phyloP scores from a whole-genome alignment of 805 yeast species.

The Yarrowia alimentaria region DNA sequence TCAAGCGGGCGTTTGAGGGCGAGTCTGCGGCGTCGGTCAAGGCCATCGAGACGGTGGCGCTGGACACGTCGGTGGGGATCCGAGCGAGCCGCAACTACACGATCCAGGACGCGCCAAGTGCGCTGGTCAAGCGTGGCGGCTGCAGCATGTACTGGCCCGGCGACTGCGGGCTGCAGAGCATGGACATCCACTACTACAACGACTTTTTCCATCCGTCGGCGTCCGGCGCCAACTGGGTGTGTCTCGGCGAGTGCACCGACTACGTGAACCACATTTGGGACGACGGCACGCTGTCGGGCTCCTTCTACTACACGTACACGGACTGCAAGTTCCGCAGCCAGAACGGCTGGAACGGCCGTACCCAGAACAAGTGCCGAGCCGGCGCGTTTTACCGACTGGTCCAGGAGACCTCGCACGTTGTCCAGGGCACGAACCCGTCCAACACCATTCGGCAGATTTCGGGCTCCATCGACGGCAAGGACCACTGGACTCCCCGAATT shows the following conservation, averaged over 20 bases:
- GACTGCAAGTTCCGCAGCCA: constrained; percentile 19
- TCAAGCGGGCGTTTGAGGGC: constrained; percentile 7
- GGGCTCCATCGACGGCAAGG: constrained; percentile 4
- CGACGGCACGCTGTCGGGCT: constrained; percentile 73
- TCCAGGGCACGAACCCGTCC: constrained; percentile 10
- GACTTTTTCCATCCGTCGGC: constrained; percentile 16
- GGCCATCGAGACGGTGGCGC: constrained; percentile 1
- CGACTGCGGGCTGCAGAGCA: not conserved
- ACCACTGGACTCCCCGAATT: constrained; percentile 21
- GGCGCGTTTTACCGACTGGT: constrained; percentile 10
- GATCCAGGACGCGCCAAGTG: no score
- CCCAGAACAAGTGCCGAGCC: constrained; percentile 16
- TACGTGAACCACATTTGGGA: constrained; percentile 43
- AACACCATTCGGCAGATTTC: constrained; percentile 13
- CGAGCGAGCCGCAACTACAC: constrained; percentile 4
- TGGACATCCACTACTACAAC: constrained; percentile 16
- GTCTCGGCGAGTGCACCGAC: constrained; percentile 53
- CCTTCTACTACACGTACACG: constrained; percentile 49
- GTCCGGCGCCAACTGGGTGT: constrained; percentile 60
- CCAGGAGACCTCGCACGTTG: constrained; percentile 9
- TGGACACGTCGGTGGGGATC: not conserved
- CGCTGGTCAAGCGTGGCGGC: constrained; percentile 2
- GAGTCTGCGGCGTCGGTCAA: not conserved
- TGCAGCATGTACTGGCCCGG: constrained; percentile 26
- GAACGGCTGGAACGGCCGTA: constrained; percentile 19